These are phyloP conservation scores for Aciculosporium take DNA, from an alignment of 2,329 filamentous ascomycete species.

Conservation along the genomic window DNA sequence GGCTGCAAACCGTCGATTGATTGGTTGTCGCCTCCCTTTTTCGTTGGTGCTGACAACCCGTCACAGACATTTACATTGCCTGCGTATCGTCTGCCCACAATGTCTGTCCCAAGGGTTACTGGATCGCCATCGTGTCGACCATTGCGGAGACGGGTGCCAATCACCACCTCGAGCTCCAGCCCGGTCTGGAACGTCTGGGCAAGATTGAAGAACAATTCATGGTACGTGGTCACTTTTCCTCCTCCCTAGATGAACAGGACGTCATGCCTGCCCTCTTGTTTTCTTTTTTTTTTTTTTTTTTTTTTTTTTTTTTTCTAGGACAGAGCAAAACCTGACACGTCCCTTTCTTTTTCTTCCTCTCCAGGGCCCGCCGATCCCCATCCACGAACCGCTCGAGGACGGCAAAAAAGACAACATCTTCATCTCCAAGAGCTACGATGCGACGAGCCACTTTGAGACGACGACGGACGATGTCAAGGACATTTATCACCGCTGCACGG, in stretches of 20 bases:
- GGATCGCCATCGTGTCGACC: conserved; percentile 94
- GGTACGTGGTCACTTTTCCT: conserved; percentile 30
- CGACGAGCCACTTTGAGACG: conserved; percentile 95
- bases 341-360: not conserved
- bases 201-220: conserved; percentile 95
- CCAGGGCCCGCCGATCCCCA: conserved; percentile 67
- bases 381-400: conserved; percentile 80
- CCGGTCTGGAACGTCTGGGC: conserved; percentile 83
- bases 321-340: not conserved
- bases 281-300: not conserved
- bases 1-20: conserved; percentile 8
- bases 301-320: not conserved
- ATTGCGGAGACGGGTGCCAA: conserved; percentile 86
- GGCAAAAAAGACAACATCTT: conserved; percentile 84
- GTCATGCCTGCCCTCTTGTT: not conserved
- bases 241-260: not conserved
- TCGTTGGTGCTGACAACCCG: not conserved
- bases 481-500: conserved; percentile 72
- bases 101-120: conserved; percentile 97
- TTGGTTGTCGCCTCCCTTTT: no score
- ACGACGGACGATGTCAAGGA: conserved; percentile 82
- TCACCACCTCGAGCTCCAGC: conserved; percentile 88
- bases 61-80: conserved; percentile 83
- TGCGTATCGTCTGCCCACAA: conserved; percentile 93
- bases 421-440: conserved; percentile 97